Base-by-base conservation (phyloP, 2,329 filamentous ascomycete species). In the Knufia fluminis region DNA sequence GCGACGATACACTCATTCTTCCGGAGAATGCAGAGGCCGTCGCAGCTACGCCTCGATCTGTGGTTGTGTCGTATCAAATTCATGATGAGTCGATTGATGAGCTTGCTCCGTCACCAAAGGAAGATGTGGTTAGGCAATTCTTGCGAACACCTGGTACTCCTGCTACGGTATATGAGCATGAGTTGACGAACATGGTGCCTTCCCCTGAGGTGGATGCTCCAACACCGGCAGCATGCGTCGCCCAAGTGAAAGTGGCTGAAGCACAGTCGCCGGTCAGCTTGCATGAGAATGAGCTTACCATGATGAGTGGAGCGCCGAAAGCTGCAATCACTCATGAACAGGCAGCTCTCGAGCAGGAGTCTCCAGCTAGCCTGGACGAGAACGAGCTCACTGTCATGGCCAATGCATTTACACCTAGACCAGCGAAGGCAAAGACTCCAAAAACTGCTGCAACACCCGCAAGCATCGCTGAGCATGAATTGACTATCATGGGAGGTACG, bases 341-440 rank as follows among this genome's bases (percentile, higher is more conserved):
- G 28, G 23, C 28, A 8, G 14, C n/a, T 14, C 20, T 33, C 8
- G 28, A 20, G 10, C 28, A 23, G 33, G 17, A 20, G 17, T 46
- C 44, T 23, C 44, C 32, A 23, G 61, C 32, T 65, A 68, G 44
- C 65, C 63, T 28, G 66, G 62, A 48, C 61, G 65, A 39, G 69
- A 69, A 64, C 61, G 68, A 48, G 8, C 20, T 46, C 9, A 36
- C 44, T 17, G 14, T 36, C 8, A 36, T 46, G 44, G 32, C 42
- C 8, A 4, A 9, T 19, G 19, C 16, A 19, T 22, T 12, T 41
- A 41, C 35, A 7, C 35, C 35, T 7, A 20, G 14, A 38, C 39
- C 39, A n/a, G 4, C 19, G 17, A 22, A 9, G 7, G 39, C 39
- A 3, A 42, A 42, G 19, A 8, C 22, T 41, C 38, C 22, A 42